Conservation (phyloP, 2,329 filamentous ascomycete genomes). For the Pseudogymnoascus sp. region DNA sequence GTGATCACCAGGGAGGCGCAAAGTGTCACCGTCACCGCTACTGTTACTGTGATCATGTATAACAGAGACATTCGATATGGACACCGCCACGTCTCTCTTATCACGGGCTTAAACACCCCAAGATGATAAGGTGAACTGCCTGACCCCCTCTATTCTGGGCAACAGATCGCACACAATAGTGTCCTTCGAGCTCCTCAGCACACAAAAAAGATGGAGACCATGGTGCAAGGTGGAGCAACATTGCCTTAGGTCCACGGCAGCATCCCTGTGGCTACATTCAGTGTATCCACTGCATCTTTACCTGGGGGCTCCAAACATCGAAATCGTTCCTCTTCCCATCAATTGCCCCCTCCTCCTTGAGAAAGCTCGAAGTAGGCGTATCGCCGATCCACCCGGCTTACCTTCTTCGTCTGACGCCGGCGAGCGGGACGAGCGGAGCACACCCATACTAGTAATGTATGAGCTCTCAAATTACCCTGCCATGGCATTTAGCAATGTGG, state of each 20-base stretch:
- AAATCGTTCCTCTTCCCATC: background rate
- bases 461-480: background rate
- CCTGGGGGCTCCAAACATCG: background rate
- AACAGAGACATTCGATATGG: constrained; percentile 1
- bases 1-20: background rate
- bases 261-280: background rate
- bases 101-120: background rate
- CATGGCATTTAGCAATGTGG: background rate
- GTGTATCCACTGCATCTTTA: background rate
- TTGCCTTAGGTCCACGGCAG: constrained; percentile 2
- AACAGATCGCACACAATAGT: background rate
- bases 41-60: background rate
- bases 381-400: constrained; percentile 1
- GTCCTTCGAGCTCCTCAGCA: background rate
- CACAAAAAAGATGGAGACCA: background rate
- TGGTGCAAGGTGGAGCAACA: background rate
- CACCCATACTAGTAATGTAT: background rate
- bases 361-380: background rate
- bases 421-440: background rate
- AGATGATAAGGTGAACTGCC: background rate
- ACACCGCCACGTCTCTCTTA: constrained; percentile 2
- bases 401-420: background rate
- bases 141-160: background rate
- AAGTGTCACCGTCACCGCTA: constrained; percentile 4
- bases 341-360: background rate